Evolutionary conservation across 208 protist genomes (phyloP), one percentile per base, ranked within the genome.

Genomic region (Balamuthia mandrillaris): DNA sequence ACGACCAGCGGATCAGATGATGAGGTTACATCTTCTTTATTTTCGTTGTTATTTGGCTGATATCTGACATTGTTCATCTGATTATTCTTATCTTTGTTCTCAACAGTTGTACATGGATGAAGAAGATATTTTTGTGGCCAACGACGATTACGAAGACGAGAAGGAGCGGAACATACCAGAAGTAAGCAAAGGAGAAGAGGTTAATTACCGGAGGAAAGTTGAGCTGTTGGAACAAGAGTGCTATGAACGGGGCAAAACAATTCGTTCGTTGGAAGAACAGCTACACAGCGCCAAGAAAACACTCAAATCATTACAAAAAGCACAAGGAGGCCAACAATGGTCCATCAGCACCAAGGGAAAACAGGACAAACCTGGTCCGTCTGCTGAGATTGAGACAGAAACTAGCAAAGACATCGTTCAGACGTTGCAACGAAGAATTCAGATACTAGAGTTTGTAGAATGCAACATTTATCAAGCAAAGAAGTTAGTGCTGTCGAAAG

Each of bases 221-320:
- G 74, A 31, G 2, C 29, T 31, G 51, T 52, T 82, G 24, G 74
- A 82, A 42, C 74, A 82, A 63, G 74, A 82, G 39, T 31, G 41
- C 54, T 82, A 82, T 63, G 74, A 82, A 37, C 47, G 74, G 5
- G 66, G 58, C 33, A 27, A 24, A n/a, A n/a, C n/a, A n/a, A n/a
- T n/a, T n/a, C n/a, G n/a, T n/a, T n/a, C n/a, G n/a, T n/a, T n/a
- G n/a, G n/a, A n/a, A n/a, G n/a, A n/a, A n/a, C n/a, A n/a, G n/a
- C n/a, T n/a, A n/a, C n/a, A n/a, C n/a, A n/a, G n/a, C n/a, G n/a
- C n/a, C n/a, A n/a, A n/a, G n/a, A n/a, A n/a, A n/a, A n/a, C n/a
- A n/a, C n/a, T n/a, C n/a, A n/a, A n/a, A n/a, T n/a, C n/a, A n/a
- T n/a, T n/a, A n/a, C n/a, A n/a, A n/a, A n/a, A n/a, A n/a, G n/a